Evolutionary conservation across 495 filamentous ascomycete genomes (phyloP), one percentile per base, ranked within the genome.

Genomic region (Daldinia childiae): DNA sequence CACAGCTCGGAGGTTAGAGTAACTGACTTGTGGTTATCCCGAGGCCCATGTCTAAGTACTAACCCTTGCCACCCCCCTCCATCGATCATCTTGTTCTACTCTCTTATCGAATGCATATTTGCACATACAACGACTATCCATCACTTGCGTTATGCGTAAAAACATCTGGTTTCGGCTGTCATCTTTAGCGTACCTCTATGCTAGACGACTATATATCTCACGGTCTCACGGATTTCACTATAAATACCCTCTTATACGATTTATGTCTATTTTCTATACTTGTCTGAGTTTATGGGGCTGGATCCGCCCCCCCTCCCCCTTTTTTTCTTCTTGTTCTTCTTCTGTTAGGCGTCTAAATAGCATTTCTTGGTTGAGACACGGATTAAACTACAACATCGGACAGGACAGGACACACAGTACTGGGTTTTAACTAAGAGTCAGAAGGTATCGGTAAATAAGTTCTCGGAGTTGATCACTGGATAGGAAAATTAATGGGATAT

Each of bases 321-420:
- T n/a, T n/a, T n/a, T n/a, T n/a, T n/a, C n/a, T n/a, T n/a, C 29
- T 34, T 62, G 29, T 48, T 5, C 1, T 57, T 24, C 21, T 62
- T 62, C 6, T 38, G 32, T 41, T n/a, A n/a, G 36, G 27, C 38
- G 27, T 68, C n/a, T 19, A 24, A n/a, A 21, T 39, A 56, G 1
- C 39, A 41, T 8, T 8, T 41, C 15, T 17, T 15, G n/a, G 8
- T 11, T 17, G 15, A 17, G 39, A 41, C 6, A 7, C 1, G 51
- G 41, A 21, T 17, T 58, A 50, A 19, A 26, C 9, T 32, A 17
- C 58, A 57, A 14, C 36, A 34, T 48, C 34, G 26, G 24, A 61
- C 43, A 60, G 34, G 12, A 63, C 60, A 52, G 66, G 59, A 52
- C n/a, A 57, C 30, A 69, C 41, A 64, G 61, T 27, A 60, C 67